Evolutionary conservation across 2,329 filamentous ascomycete species (phyloP), one percentile per base, ranked within the genome.

Genomic region (Chaetomiaceae sp.): DNA sequence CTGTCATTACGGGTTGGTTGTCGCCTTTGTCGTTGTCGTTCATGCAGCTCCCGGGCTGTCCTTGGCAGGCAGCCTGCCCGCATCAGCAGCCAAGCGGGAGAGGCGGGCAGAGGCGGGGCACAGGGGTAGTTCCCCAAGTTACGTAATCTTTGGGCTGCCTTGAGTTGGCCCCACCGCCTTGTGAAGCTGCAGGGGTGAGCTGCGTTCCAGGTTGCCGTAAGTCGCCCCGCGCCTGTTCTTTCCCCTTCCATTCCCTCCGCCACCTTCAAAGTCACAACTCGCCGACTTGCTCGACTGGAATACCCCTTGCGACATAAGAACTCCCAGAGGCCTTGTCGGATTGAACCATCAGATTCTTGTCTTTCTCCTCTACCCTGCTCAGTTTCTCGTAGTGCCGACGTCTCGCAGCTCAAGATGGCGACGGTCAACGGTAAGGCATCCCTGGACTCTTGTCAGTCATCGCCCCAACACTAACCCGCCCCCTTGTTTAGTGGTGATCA

Each of bases 401-500:
- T 13, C 17, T 9, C 13, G 10, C n/a, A 38, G 16, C n/a, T 25
- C 44, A 48, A 53, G 33, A 60, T 60, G 58, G 52, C 55, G 34
- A 44, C 57, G 5, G 48, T 60, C 42, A 60, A 52, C 23, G 58
- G 58, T 59, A 53, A 12, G 30, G 25, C 25, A 27, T 27, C 12
- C 25, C 30, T n/a, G 4, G 7, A 3, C 16, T 46, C 47, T 46
- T 12, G 51, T 48, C 31, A 9, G 20, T 37, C 27, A n/a, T 25
- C 17, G n/a, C 34, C 34, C 5, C 44, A 39, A 4, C 43, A 54
- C 63, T 68, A 51, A 68, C 53, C 20, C 41, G 20, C 12, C 13
- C 25, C 16, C 31, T 20, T 27, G 5, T 46, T 12, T 58, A 95
- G 91, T 99, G 60, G 78, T 90, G 66, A 86, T 99, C 60, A 97